Evolutionary conservation across 257 asterid species (phyloP), one percentile per base, ranked within the genome.

Genomic region (Fraxinus anomala): DNA sequence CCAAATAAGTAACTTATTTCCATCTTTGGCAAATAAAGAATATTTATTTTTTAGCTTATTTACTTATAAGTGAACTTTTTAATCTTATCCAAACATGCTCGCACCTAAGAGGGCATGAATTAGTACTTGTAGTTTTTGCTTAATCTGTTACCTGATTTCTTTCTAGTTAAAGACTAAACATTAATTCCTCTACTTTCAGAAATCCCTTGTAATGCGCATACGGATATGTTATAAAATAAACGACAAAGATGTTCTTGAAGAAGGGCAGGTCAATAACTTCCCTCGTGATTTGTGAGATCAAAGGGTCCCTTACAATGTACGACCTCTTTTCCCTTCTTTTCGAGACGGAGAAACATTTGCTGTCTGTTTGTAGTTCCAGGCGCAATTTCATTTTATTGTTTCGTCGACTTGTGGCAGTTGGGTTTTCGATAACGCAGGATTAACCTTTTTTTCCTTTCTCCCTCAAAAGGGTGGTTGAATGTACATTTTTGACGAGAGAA

Each of bases 141-240:
- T 9, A 24, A 63, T 63, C 34, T 63, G 19, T 63, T 63, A 26
- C 36, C 31, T 63, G 34, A 23, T 63, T 12, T 36, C 36, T 26
- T 26, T 7, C 34, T 63, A 26, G 19, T 21, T 59, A 23, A 59
- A 47, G 21, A 47, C 66, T 56, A 56, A 56, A 56, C 10, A n/a
- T 54, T 54, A 54, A 6, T 56, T 56, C 26, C 28, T 56, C 28
- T 6, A 63, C 69, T 73, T 85, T 73, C 94, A 96, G 98, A 96
- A 93, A 93, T 84, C 98, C 75, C 90, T 92, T 78, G 91, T 93
- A 71, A 92, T 96, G 99, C 92, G 98, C 82, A n/a, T 89, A 26
- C 86, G 98, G 85, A 89, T 96, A 83, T 89, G 79, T 77, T 96
- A 96, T 77, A 92, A 92, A 88, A 85, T 70, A 73, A 89, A 89